Percentiles rank a stretch among this genome's conserved stretches.
phyloP scores from a whole-genome alignment of 2,329 filamentous ascomycete species.

The Colletotrichum brevisporum region DNA sequence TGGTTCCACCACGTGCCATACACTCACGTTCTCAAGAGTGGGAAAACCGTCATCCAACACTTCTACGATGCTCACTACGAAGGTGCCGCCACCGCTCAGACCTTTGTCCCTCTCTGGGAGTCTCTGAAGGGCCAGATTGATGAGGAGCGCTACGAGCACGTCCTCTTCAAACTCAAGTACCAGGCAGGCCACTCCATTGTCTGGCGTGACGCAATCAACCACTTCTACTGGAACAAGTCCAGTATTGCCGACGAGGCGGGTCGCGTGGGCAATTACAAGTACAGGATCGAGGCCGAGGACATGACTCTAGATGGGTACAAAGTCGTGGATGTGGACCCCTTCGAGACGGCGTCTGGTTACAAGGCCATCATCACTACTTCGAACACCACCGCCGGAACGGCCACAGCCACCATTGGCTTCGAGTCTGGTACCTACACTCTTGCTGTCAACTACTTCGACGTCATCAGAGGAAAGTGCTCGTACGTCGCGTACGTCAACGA shows the following conservation, averaged over 20 bases:
- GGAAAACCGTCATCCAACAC: constrained; percentile 77
- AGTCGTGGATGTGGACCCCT: constrained; percentile 65
- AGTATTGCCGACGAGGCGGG: constrained; percentile 69
- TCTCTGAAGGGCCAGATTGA: constrained; percentile 70
- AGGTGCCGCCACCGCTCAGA: constrained; percentile 72
- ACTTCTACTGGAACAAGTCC: constrained; percentile 75
- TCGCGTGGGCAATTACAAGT: constrained; percentile 73
- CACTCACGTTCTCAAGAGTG: constrained; percentile 71
- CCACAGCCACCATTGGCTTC: constrained; percentile 60
- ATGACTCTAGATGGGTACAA: constrained; percentile 74
- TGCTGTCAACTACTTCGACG: constrained; percentile 77
- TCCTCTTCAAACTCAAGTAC: constrained; percentile 71
- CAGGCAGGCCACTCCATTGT: constrained; percentile 79
- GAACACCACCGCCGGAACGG: constrained; percentile 66
- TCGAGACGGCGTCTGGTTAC: constrained; percentile 69
- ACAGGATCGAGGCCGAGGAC: constrained; percentile 77
- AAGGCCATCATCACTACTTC: constrained; percentile 68
- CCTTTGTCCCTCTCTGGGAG: constrained; percentile 69
- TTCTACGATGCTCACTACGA: constrained; percentile 75
- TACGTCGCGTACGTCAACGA: constrained; percentile 70
- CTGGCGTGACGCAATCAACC: constrained; percentile 77
- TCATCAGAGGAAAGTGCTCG: constrained; percentile 68
- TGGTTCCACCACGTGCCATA: constrained; percentile 85
- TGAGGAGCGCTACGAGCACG: constrained; percentile 69
- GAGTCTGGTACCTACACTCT: constrained; percentile 71